Base-by-base conservation (phyloP, 2,329 filamentous ascomycete species). In the Pochonia chlamydosporia region DNA sequence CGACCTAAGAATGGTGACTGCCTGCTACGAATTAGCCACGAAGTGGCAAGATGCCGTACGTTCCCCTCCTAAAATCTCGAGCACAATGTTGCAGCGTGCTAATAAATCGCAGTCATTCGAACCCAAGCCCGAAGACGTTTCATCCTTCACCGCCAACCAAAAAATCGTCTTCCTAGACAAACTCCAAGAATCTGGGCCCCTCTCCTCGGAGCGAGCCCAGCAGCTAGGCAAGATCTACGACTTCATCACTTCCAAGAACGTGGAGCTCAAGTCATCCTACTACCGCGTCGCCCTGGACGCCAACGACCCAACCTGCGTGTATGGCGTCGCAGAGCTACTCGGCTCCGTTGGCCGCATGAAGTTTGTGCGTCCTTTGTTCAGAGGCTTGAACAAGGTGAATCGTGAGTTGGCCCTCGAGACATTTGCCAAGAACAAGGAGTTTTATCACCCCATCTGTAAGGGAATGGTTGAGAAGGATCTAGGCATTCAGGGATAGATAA, bases 391-490 rank as follows among this genome's bases (percentile, higher is more conserved):
- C 59, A 82, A 83, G 63, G 80, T 87, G 33, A 85, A 96, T 68
- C 74, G 81, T 40, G 71, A 82, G 23, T 67, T 95, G 59, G 92
- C 93, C 0, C 67, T 92, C 45, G 73, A 82, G 63, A 95, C 91
- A 0, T 96, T 96, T 68, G 79, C 87, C 69, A 86, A 85, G 76
- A 85, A 96, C 64, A 87, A 79, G 67, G 84, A 90, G 52, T 97
- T 97, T 62, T 99, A 97, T 63, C 92, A 97, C 63, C 93, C 93
- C 2, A 96, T 97, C 57, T 96, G 91, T 64, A 80, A 81, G 51
- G 80, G 75, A 7, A 87, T 95, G 82, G 82, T 95, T 3, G 87
- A 89, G 69, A 96, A 95, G 75, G 87, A 95, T 65, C 67, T 95
- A 30, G 76, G 74, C 30, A 51, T 67, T 33, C 62, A 61, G 48